Percentiles rank a stretch among this genome's conserved stretches.
These are phyloP conservation scores for Trichoderma asperellum DNA, from an alignment of 2,329 filamentous ascomycete species.

Conservation along the genomic window DNA sequence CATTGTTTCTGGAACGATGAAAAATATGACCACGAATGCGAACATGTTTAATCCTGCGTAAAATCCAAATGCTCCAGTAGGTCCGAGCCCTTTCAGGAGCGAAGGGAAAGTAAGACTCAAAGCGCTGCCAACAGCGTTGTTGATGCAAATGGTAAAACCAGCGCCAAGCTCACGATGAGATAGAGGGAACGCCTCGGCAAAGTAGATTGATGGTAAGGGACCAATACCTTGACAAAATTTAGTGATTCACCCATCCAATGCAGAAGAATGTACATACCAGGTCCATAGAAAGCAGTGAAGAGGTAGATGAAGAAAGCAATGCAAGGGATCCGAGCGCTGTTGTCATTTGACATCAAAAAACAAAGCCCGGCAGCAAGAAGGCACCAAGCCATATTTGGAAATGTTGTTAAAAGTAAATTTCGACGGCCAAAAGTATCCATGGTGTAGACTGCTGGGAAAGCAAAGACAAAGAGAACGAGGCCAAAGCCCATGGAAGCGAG, in stretches of 20 bases:
- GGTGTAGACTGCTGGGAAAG: constrained; percentile 57
- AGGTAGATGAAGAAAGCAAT: constrained; percentile 57
- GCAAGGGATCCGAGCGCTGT: constrained; percentile 48
- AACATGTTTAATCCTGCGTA: constrained; percentile 63
- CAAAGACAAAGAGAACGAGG: constrained; percentile 56
- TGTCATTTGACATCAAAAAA: constrained; percentile 50
- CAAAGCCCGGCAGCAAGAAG: constrained; percentile 46
- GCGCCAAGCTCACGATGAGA: constrained; percentile 52
- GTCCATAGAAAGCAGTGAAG: constrained; percentile 50
- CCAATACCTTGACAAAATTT: constrained; percentile 35
- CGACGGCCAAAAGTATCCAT: constrained; percentile 58
- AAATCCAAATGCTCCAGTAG: constrained; percentile 59
- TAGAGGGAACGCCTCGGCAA: constrained; percentile 54
- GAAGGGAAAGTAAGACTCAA: constrained; percentile 51
- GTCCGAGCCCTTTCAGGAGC: constrained; percentile 45
- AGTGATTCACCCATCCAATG: neutral
- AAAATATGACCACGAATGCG: constrained; percentile 66
- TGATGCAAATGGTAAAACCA: constrained; percentile 40
- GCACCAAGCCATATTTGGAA: constrained; percentile 41
- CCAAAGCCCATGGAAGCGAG: constrained; percentile 59
- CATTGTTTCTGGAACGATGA: constrained; percentile 62
- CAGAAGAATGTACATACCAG: constrained; percentile 36
- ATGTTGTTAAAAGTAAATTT: constrained; percentile 44
- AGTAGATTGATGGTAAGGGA: constrained; percentile 49
- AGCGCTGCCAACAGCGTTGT: constrained; percentile 38